Evolutionary conservation across 805 yeast species (phyloP).

Genomic region (Sungouiozyma ichnusensis): DNA sequence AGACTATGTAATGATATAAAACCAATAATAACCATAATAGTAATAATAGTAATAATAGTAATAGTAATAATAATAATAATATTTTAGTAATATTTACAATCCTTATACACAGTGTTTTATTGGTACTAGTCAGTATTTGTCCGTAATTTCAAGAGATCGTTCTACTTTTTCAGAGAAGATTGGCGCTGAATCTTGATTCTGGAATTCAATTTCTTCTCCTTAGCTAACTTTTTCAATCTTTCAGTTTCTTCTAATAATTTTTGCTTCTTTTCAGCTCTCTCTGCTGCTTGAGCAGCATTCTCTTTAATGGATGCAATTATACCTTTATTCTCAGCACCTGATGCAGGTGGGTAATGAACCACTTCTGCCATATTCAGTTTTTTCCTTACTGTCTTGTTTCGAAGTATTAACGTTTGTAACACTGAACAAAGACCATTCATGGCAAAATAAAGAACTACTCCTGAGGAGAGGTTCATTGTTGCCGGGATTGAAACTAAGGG

Average conservation of each 20-base stretch:
- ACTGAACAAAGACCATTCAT: constrained; percentile 70
- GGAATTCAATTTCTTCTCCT: constrained; percentile 24
- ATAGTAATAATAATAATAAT: not conserved
- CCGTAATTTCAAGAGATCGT: no score
- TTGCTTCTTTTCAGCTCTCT: constrained; percentile 32
- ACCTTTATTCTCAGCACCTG: constrained; percentile 22
- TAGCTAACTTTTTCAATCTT: constrained; percentile 23
- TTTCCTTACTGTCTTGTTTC: constrained; percentile 48
- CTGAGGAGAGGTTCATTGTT: constrained; percentile 79
- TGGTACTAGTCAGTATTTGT: constrained; percentile 1
- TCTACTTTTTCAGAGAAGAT: constrained; percentile 17
- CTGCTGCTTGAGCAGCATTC: constrained; percentile 32
- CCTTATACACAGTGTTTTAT: not conserved
- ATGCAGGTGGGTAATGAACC: constrained; percentile 38
- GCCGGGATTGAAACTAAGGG: constrained; percentile 82
- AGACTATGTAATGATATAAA: not conserved
- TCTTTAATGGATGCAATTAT: constrained; percentile 31
- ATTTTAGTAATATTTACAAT: not conserved
- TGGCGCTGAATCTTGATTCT: constrained; percentile 23
- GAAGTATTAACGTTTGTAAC: constrained; percentile 57
- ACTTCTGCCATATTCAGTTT: constrained; percentile 50
- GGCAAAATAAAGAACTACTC: constrained; percentile 76
- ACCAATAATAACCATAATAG: not conserved
- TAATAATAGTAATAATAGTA: not conserved
- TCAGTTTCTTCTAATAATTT: constrained; percentile 29